These are phyloP conservation scores for Waltergamsia citrina DNA, from an alignment of 2,329 filamentous ascomycete genomes.

Conservation along the genomic window DNA sequence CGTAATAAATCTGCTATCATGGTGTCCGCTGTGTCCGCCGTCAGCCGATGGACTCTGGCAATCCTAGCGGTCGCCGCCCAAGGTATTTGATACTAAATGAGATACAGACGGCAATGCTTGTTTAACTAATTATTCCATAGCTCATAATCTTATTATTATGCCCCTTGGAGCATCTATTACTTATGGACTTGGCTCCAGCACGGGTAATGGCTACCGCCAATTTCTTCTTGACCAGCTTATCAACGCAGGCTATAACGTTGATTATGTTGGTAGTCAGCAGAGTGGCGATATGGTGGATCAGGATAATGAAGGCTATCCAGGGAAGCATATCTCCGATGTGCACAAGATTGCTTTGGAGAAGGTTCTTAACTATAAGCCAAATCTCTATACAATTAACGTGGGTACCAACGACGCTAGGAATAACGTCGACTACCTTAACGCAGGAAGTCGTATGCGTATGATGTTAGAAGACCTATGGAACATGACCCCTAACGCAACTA, in stretches of 20 bases:
- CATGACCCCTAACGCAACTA: constrained; percentile 18
- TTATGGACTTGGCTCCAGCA: constrained; percentile 18
- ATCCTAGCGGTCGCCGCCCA: background rate
- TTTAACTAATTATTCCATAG: background rate
- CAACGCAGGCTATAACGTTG: constrained; percentile 16
- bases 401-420: constrained; percentile 33
- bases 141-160: constrained; percentile 18
- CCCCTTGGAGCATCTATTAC: constrained; percentile 24
- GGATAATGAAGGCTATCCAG: constrained; percentile 34
- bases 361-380: constrained; percentile 18
- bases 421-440: constrained; percentile 16
- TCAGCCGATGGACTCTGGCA: background rate
- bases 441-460: constrained; percentile 20
- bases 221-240: constrained; percentile 17
- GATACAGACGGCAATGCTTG: background rate
- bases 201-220: constrained; percentile 26
- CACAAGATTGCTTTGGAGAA: constrained; percentile 12
- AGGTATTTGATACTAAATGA: background rate
- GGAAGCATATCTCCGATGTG: constrained; percentile 28
- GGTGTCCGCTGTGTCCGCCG: no score
- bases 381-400: constrained; percentile 29
- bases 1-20: no score
- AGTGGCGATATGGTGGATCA: constrained; percentile 28
- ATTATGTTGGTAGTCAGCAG: constrained; percentile 30
- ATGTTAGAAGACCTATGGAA: constrained; percentile 24